Base-by-base conservation (phyloP, 371 early-diverging fungal genomes). In the Dichotomocladium elegans region DNA sequence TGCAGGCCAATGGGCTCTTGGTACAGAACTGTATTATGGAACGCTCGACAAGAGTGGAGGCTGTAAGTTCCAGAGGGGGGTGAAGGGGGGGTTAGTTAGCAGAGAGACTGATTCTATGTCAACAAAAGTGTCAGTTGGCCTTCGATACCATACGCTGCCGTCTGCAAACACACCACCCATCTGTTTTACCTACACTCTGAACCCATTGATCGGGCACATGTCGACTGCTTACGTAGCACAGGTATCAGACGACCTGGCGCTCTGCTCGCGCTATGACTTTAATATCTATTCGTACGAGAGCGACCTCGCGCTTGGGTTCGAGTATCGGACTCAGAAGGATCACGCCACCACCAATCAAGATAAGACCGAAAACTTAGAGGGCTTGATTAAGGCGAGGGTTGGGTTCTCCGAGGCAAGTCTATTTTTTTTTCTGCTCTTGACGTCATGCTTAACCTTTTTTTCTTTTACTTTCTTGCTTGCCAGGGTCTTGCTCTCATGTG, bases 171-270 rank as follows among this genome's bases (percentile, higher is more conserved):
- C 70, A 8, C 66, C 57, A 34, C 77, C 79, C 6, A 72, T 89
- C 17, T 84, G 82, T 47, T 63, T 89, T 22, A 91, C 93, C 0
- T 85, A 91, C 58, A 82, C 89, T 4, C 58, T 87, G 25, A 93
- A 92, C 51, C 94, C 95, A 9, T 84, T 94, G 63, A 92, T 94
- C 74, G 93, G 93, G 25, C 91, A 93, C 51, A 68, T 91, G 68
- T 83, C 88, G 9, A 71, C 87, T 14, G 83, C 89, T 5, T 94
- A 92, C 76, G 87, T 90, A 1, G 85, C 89, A 15, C 84, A 88
- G 55, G 79, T 93, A 17, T 78, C 81, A 15, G 79, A 80, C 3
- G 75, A 83, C 34, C 60, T 89, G 25, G 84, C 82, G 12, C 69
- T 92, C 56, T 79, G 93, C 25, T 89, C 92, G 0, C 77, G 89